phyloP scores from a whole-genome alignment of 768 basidiomycete species.

The Suillus decipiens region DNA sequence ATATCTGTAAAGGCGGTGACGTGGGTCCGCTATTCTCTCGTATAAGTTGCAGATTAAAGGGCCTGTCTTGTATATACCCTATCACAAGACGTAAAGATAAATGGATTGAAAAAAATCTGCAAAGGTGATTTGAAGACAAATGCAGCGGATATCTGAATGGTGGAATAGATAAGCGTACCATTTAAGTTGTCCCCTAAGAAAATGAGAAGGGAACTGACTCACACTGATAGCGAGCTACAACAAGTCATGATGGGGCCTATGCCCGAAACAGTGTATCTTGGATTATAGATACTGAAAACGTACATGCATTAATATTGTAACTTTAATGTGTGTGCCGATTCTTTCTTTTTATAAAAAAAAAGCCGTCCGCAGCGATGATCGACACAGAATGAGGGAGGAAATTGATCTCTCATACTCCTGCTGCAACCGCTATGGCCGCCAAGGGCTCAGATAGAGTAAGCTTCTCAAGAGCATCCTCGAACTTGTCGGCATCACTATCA shows the following conservation, averaged over 20 bases:
- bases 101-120: background rate
- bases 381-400: background rate
- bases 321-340: background rate
- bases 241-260: background rate
- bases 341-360: too few relatives aligned
- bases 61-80: background rate
- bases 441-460: slow-evolving; percentile 34
- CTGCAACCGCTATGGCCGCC: background rate
- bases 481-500: slow-evolving; percentile 43
- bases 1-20: background rate
- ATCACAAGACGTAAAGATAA: background rate
- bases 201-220: background rate
- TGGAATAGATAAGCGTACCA: background rate
- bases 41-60: background rate
- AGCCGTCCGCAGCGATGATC: background rate
- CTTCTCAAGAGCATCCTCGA: slow-evolving; percentile 70
- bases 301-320: background rate
- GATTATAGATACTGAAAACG: background rate
- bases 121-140: background rate
- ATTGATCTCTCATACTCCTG: background rate
- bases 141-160: background rate
- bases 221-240: background rate
- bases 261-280: background rate
- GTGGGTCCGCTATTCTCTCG: background rate
- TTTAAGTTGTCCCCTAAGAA: background rate